phyloP scores from a whole-genome alignment of 2,329 filamentous ascomycete genomes.

The Geoglossum cookeanum region DNA sequence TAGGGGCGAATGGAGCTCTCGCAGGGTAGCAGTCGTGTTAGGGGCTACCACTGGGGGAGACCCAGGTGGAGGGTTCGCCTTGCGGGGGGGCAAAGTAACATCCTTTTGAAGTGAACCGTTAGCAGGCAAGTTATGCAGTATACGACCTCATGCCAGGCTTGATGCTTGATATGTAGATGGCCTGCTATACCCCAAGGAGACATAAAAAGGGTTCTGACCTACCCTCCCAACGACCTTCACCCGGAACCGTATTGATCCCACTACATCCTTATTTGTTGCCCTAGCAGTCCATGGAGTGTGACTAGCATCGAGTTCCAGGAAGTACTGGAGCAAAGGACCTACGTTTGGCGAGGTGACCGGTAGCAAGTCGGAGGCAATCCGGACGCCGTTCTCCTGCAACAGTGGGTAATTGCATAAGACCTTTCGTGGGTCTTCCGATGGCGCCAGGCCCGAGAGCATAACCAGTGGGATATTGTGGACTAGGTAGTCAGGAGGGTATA shows the following conservation, averaged over 20 bases:
- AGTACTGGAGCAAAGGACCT: slow-evolving; percentile 42
- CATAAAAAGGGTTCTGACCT: slow-evolving; percentile 28
- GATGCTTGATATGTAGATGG: not conserved
- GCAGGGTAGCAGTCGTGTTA: slow-evolving; percentile 26
- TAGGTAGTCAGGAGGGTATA: slow-evolving; percentile 60
- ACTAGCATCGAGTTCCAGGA: slow-evolving; percentile 45
- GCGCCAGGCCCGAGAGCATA: slow-evolving; percentile 56
- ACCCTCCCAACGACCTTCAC: slow-evolving; percentile 66
- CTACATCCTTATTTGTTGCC: slow-evolving; percentile 21
- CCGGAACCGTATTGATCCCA: slow-evolving; percentile 36
- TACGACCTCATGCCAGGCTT: not conserved
- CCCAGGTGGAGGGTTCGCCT: slow-evolving; percentile 38
- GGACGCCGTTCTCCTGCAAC: slow-evolving; percentile 36
- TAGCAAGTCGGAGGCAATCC: slow-evolving; percentile 53
- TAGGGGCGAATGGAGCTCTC: slow-evolving; percentile 69
- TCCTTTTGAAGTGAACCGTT: slow-evolving; percentile 22
- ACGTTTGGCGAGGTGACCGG: slow-evolving; percentile 46
- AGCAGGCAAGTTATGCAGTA: not conserved
- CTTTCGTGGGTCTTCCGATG: slow-evolving; percentile 12
- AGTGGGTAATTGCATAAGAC: slow-evolving; percentile 17
- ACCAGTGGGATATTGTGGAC: slow-evolving; percentile 75
- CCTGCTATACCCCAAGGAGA: slow-evolving; percentile 10
- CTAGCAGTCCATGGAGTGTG: slow-evolving; percentile 46
- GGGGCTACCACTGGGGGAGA: slow-evolving; percentile 28
- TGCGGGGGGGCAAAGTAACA: slow-evolving; percentile 40